Percentiles rank a stretch among this genome's conserved stretches.
phyloP scores from a whole-genome alignment of 164 flowering plant species.

The Protea cynaroides region DNA sequence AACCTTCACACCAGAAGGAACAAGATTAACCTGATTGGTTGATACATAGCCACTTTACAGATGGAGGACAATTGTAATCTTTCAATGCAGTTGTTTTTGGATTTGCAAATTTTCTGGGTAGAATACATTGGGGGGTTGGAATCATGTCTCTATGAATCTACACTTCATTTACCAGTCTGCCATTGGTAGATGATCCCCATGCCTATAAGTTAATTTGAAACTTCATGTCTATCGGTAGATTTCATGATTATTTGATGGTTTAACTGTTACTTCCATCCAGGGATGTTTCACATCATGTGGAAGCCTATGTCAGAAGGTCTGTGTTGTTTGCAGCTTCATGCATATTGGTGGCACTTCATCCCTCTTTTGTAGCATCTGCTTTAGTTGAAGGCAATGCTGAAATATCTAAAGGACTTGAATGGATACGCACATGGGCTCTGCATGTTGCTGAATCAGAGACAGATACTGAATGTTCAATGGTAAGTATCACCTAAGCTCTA shows the following conservation, averaged over 20 bases:
- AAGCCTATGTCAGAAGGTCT: conserved; percentile 87
- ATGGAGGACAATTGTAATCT: too few species aligned
- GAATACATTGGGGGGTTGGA: background rate
- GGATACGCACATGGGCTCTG: conserved; percentile 89
- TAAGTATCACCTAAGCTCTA: conserved; percentile 24
- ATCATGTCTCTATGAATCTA: background rate
- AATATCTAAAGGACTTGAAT: conserved; percentile 74
- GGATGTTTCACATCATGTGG: conserved; percentile 65
- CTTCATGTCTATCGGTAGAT: background rate
- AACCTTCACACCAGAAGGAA: too few species aligned
- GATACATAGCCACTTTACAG: too few species aligned
- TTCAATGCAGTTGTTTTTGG: background rate
- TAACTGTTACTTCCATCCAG: conserved; percentile 30
- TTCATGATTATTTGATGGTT: conserved; percentile 1
- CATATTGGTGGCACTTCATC: conserved; percentile 73
- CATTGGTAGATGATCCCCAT: background rate
- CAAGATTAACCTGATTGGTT: too few species aligned
- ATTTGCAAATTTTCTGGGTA: background rate
- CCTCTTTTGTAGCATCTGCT: conserved; percentile 74
- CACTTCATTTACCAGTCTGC: background rate
- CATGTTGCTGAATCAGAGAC: conserved; percentile 71
- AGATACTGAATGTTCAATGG: conserved; percentile 79
- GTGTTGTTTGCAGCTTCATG: conserved; percentile 85
- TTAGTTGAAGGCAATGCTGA: conserved; percentile 70
- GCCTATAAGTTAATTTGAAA: too few species aligned